Percentiles rank a stretch among this genome's conserved stretches.
Conservation (phyloP, 768 basidiomycete genomes). For the Boletus patriciae region DNA sequence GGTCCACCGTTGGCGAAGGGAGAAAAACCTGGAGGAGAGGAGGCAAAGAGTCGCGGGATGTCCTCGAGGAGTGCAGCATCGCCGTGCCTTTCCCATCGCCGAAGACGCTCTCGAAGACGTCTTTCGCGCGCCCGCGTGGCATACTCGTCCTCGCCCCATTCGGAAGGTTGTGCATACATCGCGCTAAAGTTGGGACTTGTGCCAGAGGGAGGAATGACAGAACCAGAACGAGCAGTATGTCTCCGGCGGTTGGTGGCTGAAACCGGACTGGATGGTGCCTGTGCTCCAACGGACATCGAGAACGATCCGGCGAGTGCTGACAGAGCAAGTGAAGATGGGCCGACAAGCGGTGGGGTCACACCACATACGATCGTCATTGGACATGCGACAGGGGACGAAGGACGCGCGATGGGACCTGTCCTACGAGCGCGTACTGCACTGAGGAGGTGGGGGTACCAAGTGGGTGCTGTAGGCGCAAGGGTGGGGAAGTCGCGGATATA, state of each 20-base stretch:
- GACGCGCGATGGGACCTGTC: slow-evolving; percentile 58
- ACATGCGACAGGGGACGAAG: slow-evolving; percentile 58
- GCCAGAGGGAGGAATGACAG: slow-evolving; percentile 35
- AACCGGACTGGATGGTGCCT: slow-evolving; percentile 6
- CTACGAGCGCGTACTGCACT: slow-evolving; percentile 77
- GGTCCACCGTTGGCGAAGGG: neutral
- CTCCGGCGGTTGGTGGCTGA: slow-evolving; percentile 5
- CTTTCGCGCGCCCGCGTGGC: slow-evolving; percentile 69
- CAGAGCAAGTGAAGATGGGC: slow-evolving; percentile 35
- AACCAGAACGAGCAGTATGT: slow-evolving; percentile 18
- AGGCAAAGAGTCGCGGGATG: slow-evolving; percentile 51
- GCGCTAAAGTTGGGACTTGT: slow-evolving; percentile 27
- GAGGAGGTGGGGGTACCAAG: slow-evolving; percentile 82
- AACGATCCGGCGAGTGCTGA: slow-evolving; percentile 15
- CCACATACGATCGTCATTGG: slow-evolving; percentile 87
- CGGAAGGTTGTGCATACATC: slow-evolving; percentile 25
- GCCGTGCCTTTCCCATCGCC: slow-evolving; percentile 67
- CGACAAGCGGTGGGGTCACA: slow-evolving; percentile 74
- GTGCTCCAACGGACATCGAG: slow-evolving; percentile 7
- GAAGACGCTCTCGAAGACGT: slow-evolving; percentile 68
- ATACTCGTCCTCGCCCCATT: slow-evolving; percentile 66
- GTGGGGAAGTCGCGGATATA: slow-evolving; percentile 83
- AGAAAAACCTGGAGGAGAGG: slow-evolving; percentile 19
- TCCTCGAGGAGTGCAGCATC: slow-evolving; percentile 61
- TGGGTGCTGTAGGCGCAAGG: slow-evolving; percentile 65